phyloP scores from a whole-genome alignment of 495 filamentous ascomycete genomes.

The Lepraria neglecta region DNA sequence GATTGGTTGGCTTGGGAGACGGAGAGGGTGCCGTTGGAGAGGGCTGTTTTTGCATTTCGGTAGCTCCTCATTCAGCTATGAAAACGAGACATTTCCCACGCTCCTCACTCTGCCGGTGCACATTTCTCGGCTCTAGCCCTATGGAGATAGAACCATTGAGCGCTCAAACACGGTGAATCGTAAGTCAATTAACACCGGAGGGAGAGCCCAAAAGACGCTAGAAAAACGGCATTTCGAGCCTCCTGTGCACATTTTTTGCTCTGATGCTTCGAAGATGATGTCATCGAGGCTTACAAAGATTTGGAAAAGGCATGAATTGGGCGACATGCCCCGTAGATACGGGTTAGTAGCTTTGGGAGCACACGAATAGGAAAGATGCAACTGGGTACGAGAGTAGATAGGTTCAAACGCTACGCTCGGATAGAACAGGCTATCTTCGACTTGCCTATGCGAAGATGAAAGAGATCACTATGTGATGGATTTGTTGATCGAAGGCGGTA shows the following conservation, averaged over 20 bases:
- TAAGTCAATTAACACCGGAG: no score
- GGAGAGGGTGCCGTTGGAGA: slow-evolving; percentile 68
- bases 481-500: not conserved
- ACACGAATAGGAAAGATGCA: not conserved
- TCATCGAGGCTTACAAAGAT: no score
- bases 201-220: no score
- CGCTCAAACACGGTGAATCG: no score
- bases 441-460: not conserved
- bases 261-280: not conserved
- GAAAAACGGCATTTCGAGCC: not conserved
- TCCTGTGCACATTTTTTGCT: not conserved
- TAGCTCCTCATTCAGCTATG: slow-evolving; percentile 1
- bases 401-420: not conserved
- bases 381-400: not conserved
- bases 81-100: not conserved
- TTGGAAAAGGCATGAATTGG: no score
- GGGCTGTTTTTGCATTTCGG: slow-evolving; percentile 54
- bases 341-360: not conserved
- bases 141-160: no score
- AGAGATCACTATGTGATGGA: slow-evolving; percentile 4
- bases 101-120: not conserved
- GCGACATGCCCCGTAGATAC: no score
- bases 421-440: not conserved
- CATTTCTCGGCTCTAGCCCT: no score
- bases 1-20: slow-evolving; percentile 96